phyloP scores from a whole-genome alignment of 2,329 filamentous ascomycete species.

The Aureobasidium sp. region DNA sequence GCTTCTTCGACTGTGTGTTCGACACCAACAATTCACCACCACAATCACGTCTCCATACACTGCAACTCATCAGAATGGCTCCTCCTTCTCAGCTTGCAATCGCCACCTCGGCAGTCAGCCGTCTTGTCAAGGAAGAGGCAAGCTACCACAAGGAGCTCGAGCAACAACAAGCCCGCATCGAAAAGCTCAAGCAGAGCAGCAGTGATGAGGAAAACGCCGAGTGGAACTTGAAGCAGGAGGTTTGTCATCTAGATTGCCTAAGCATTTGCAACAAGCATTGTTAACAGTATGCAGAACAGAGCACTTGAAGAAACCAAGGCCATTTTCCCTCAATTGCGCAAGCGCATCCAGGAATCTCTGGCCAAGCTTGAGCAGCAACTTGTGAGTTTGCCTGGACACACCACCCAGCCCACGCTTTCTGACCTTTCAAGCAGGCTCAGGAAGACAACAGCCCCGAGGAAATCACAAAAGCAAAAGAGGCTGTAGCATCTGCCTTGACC shows the following conservation, averaged over 20 bases:
- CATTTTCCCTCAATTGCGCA: conserved; percentile 65
- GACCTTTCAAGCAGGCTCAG: conserved; percentile 30
- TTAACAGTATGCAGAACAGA: conserved; percentile 51
- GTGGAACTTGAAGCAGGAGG: conserved; percentile 80
- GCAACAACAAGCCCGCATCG: conserved; percentile 65
- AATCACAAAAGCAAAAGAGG: conserved; percentile 40
- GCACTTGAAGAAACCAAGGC: conserved; percentile 83
- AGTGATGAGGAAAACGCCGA: conserved; percentile 65
- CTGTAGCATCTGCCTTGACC: conserved; percentile 35
- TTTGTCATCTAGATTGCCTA: conserved; percentile 35
- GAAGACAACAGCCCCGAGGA: conserved; percentile 36
- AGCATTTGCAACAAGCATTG: not conserved
- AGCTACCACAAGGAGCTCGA: conserved; percentile 83
- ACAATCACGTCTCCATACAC: not conserved
- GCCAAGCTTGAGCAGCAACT: conserved; percentile 69
- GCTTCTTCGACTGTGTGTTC: not conserved
- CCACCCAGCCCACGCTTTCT: conserved; percentile 18
- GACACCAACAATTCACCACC: conserved; percentile 5
- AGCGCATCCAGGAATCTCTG: conserved; percentile 65
- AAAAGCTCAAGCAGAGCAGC: conserved; percentile 51
- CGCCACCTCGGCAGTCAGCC: conserved; percentile 68
- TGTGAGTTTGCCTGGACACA: conserved; percentile 37
- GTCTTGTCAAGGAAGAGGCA: conserved; percentile 83
- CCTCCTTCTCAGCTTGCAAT: conserved; percentile 71
- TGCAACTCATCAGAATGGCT: conserved; percentile 52